These are phyloP conservation scores for Blastobotrys terrestris DNA, from an alignment of 805 yeast genomes.

Conservation along the genomic window DNA sequence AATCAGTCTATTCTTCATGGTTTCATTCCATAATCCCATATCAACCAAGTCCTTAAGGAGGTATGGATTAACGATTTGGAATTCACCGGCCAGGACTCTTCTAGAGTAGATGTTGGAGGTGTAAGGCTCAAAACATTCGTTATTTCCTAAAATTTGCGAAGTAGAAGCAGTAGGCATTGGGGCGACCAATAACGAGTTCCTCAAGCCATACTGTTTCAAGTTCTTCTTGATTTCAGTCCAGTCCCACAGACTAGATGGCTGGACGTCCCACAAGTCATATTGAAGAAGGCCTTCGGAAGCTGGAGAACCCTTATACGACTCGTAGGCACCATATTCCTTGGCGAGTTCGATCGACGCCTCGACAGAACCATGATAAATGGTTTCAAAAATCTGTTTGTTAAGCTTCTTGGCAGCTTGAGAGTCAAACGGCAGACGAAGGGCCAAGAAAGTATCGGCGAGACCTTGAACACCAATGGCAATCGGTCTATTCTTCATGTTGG, in stretches of 20 bases:
- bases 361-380: slow-evolving; percentile 89
- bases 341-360: slow-evolving; percentile 87
- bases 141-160: slow-evolving; percentile 88
- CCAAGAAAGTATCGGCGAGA: slow-evolving; percentile 80
- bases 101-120: slow-evolving; percentile 90
- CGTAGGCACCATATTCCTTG: slow-evolving; percentile 58
- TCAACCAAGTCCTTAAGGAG: slow-evolving; percentile 75
- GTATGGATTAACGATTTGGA: slow-evolving; percentile 86
- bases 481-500: slow-evolving; percentile 84
- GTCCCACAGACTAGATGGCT: slow-evolving; percentile 79
- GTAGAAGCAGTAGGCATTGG: slow-evolving; percentile 99
- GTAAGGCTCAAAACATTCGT: slow-evolving; percentile 93
- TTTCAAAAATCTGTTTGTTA: slow-evolving; percentile 85
- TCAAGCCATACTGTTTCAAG: slow-evolving; percentile 58
- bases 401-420: slow-evolving; percentile 68
- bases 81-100: slow-evolving; percentile 89
- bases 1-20: slow-evolving; percentile 71
- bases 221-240: slow-evolving; percentile 69
- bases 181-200: slow-evolving; percentile 74
- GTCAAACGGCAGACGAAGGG: slow-evolving; percentile 79
- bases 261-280: slow-evolving; percentile 78
- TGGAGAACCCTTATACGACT: slow-evolving; percentile 77
- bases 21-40: slow-evolving; percentile 75
- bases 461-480: slow-evolving; percentile 99
- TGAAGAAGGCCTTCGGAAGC: slow-evolving; percentile 81